Percentiles rank a stretch among this genome's conserved stretches.
Evolutionary conservation across 495 filamentous ascomycete genomes (phyloP).

Genomic region (Xylaria scruposa): DNA sequence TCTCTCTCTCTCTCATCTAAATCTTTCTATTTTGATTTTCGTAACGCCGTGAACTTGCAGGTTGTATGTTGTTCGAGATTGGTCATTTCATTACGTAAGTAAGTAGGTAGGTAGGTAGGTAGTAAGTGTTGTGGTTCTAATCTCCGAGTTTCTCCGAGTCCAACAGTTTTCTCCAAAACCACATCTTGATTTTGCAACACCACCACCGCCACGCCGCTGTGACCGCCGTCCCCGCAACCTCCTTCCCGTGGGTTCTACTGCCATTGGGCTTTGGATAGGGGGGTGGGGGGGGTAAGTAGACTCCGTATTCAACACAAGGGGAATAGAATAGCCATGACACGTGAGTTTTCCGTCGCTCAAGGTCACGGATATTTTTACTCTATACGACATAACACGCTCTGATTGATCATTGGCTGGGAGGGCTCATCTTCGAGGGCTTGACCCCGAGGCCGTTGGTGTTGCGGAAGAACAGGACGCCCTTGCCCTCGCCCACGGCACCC

Average conservation of each 20-base stretch:
- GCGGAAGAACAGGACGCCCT: slow-evolving; percentile 73
- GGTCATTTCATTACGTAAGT: not conserved
- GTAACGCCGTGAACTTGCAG: not conserved
- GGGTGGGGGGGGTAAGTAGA: not conserved
- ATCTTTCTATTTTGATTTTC: not conserved
- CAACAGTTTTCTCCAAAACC: not conserved
- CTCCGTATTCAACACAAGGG: not conserved
- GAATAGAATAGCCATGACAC: not conserved
- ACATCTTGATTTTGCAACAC: not conserved
- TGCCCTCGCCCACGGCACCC: slow-evolving; percentile 67
- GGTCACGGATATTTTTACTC: not conserved
- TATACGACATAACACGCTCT: not conserved
- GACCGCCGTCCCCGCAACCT: not conserved
- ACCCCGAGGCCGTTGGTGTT: slow-evolving; percentile 79
- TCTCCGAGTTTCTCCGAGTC: slow-evolving; percentile 9
- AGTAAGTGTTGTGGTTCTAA: not conserved
- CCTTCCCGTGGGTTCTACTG: no score
- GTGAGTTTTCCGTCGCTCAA: not conserved
- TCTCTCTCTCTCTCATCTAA: not conserved
- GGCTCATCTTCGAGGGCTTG: slow-evolving; percentile 61
- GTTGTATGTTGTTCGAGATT: not conserved
- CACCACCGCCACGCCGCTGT: not conserved
- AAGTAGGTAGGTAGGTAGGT: not conserved
- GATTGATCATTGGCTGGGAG: slow-evolving; percentile 23
- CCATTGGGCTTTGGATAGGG: not conserved